Base-by-base conservation (phyloP, 2,329 filamentous ascomycete genomes). In the Fusarium oligoseptatum region DNA sequence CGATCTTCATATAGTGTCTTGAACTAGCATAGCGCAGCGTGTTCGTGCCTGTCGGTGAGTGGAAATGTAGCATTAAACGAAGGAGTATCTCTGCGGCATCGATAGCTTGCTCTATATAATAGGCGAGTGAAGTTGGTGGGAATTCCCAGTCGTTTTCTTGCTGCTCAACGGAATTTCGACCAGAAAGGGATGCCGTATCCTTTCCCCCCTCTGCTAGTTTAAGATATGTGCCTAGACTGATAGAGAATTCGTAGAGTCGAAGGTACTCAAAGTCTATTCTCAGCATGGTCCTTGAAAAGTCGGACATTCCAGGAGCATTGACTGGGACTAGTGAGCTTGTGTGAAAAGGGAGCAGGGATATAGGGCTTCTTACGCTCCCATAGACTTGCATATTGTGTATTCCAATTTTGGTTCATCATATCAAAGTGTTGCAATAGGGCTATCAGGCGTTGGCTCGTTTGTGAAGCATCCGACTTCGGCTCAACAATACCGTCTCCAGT, bases 21-120 rank as follows among this genome's bases (percentile, higher is more conserved):
- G 66, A 62, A 34, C 66, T 64, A 3, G 66, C 66, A 11, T 64
- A 64, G 22, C 60, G 52, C 4, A 68, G n/a, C 2, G 41, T 41
- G 6, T 64, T 60, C 14, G 52, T 36, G 2, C 37, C 60, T 4
- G 11, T 27, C 3, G 60, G 52, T 2, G 41, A 68, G 24, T 68
- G 52, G 7, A 68, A 57, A 20, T 36, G n/a, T 3, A 68, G 29
- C 32, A 68, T 45, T n/a, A 68, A 37, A 4, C 60, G 52, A 6
- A 68, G 66, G 2, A 68, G 34, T 1, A 15, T 7, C 20, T 64
- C 41, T 34, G 66, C 66, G 1, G 66, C 41, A 5, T 64, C 66
- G 24, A 68, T 68, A 2, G 66, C 50, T 29, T 68, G 66, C 60
- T 68, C 66, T 17, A 68, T 37, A n/a, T 68, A 68, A 32, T 58